Evolutionary conservation across 345 rosid genomes (phyloP).

Genomic region (Corchorus olitorius): DNA sequence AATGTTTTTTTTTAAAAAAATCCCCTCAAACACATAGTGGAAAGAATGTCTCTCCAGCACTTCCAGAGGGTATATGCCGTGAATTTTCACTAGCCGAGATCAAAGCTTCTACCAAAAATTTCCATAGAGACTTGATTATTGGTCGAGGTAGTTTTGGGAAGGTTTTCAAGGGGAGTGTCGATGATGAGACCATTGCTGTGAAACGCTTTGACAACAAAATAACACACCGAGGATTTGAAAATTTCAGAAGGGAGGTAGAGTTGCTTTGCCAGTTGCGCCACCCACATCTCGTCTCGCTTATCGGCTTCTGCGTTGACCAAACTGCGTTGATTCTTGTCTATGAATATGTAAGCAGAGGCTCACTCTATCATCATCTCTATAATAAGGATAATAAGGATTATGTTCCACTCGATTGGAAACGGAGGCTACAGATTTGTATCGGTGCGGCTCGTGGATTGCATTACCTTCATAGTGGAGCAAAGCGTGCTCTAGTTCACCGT

Average conservation of each 20-base stretch:
- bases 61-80: constrained; percentile 1
- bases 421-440: constrained; percentile 44
- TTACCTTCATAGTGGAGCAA: constrained; percentile 31
- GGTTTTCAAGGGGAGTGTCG: not conserved
- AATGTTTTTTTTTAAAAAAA: not conserved
- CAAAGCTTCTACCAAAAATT: constrained; percentile 7
- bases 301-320: not conserved
- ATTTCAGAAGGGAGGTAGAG: not conserved
- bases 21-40: not conserved
- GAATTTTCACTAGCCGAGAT: constrained; percentile 6
- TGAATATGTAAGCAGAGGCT: constrained; percentile 41
- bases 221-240: no score
- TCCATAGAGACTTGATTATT: not conserved
- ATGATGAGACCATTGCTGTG: constrained; percentile 14
- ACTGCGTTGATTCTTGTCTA: constrained; percentile 26
- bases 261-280: constrained; percentile 22
- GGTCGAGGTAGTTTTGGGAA: not conserved
- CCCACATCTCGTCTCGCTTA: not conserved
- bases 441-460: constrained; percentile 50
- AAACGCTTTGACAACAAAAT: not conserved
- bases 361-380: constrained; percentile 37
- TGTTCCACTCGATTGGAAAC: constrained; percentile 43
- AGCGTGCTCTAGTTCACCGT: constrained; percentile 32
- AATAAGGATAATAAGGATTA: constrained; percentile 24
- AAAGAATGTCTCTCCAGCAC: not conserved